phyloP scores from a whole-genome alignment of 1,284 basidiomycete genomes.

The Cystobasidiaceae sp. region DNA sequence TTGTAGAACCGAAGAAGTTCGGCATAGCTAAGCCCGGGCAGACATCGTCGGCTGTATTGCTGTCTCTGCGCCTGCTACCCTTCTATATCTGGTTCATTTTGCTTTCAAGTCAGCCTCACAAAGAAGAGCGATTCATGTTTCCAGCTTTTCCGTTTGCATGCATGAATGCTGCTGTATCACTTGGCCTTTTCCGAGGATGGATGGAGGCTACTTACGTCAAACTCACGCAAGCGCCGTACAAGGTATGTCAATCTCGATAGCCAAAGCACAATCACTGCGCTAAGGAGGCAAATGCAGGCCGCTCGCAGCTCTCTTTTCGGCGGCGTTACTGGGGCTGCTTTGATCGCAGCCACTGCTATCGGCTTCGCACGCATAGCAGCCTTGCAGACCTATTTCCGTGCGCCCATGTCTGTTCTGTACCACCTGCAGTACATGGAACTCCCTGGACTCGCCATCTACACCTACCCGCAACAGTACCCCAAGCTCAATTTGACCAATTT shows the following conservation, averaged over 20 bases:
- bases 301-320: slow-evolving; percentile 70
- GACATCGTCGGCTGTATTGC: slow-evolving; percentile 48
- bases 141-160: slow-evolving; percentile 86
- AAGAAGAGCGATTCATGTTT: slow-evolving; percentile 98
- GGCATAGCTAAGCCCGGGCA: slow-evolving; percentile 49
- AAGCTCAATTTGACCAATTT: slow-evolving; percentile 32
- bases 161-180: slow-evolving; percentile 83
- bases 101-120: slow-evolving; percentile 78
- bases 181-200: slow-evolving; percentile 81
- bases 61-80: slow-evolving; percentile 70
- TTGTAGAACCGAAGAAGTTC: slow-evolving; percentile 70
- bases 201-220: slow-evolving; percentile 69
- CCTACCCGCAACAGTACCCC: slow-evolving; percentile 48
- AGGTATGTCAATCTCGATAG: slow-evolving; percentile 52
- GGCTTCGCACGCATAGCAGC: slow-evolving; percentile 75
- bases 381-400: slow-evolving; percentile 81
- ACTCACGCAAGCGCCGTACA: slow-evolving; percentile 73
- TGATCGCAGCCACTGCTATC: slow-evolving; percentile 61
- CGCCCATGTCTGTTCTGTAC: slow-evolving; percentile 70
- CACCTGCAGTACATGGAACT: slow-evolving; percentile 73
- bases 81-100: slow-evolving; percentile 85
- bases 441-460: slow-evolving; percentile 65
- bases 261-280: background rate
- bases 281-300: slow-evolving; percentile 54
- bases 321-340: slow-evolving; percentile 63